Percentiles rank a stretch among this genome's conserved stretches.
Conservation (phyloP, 2,329 filamentous ascomycete species). For the Aureobasidium musti region DNA sequence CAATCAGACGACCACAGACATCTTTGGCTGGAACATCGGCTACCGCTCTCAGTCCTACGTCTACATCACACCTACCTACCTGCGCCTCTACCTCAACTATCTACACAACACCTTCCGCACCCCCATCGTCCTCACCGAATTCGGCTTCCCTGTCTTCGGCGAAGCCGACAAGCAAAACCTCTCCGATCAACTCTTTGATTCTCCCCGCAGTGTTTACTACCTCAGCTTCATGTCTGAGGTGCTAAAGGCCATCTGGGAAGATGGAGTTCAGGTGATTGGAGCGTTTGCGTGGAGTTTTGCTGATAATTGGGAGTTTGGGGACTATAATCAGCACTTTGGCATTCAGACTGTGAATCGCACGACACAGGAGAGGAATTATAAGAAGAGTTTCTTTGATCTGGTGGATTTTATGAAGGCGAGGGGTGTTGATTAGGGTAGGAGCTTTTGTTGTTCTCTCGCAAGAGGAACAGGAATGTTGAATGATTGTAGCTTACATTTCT, state of each 20-base stretch:
- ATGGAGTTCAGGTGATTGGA: conserved; percentile 41
- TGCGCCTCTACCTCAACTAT: conserved; percentile 59
- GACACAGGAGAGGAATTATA: conserved; percentile 42
- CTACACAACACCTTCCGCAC: conserved; percentile 60
- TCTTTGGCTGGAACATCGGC: conserved; percentile 41
- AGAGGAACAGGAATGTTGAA: too few species aligned
- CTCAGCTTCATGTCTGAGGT: conserved; percentile 47
- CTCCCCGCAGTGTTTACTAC: conserved; percentile 58
- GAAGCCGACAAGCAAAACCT: conserved; percentile 49
- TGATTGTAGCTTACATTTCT: too few species aligned
- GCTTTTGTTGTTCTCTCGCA: too few species aligned
- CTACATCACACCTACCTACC: conserved; percentile 61
- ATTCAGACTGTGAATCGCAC: conserved; percentile 53
- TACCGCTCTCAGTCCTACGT: conserved; percentile 59
- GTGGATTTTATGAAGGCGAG: conserved; percentile 34
- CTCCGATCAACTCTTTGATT: conserved; percentile 57
- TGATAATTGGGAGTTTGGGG: conserved; percentile 52
- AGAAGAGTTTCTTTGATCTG: conserved; percentile 44
- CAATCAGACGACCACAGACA: conserved; percentile 38
- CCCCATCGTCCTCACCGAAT: conserved; percentile 45
- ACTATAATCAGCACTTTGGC: conserved; percentile 55
- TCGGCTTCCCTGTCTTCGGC: conserved; percentile 47
- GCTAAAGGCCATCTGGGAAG: conserved; percentile 38
- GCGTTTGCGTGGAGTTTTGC: conserved; percentile 41
- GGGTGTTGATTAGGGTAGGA: not conserved